These are phyloP conservation scores for Phascolomyces articulosus DNA, from an alignment of 371 early-diverging fungal species.

Conservation along the genomic window DNA sequence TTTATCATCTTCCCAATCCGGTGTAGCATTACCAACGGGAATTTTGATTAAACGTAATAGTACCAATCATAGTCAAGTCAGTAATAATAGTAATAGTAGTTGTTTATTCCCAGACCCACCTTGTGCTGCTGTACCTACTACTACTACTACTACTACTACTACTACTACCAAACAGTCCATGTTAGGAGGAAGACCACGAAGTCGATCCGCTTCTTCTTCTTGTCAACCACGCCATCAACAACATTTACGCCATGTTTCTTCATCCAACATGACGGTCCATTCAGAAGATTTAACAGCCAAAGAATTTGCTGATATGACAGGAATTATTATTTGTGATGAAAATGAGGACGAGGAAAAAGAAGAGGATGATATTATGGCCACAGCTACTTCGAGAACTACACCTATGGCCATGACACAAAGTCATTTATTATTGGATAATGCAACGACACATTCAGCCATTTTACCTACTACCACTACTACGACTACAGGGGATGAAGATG, in stretches of 20 bases:
- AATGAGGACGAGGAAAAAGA: conserved; percentile 9
- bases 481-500: too few species aligned
- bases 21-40: conserved; percentile 1
- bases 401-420: too few species aligned
- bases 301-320: conserved; percentile 37
- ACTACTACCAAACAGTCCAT: background rate
- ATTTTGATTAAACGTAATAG: conserved; percentile 12
- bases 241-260: conserved; percentile 10
- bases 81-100: background rate
- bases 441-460: too few species aligned
- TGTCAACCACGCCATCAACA: background rate
- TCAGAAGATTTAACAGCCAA: conserved; percentile 40
- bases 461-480: too few species aligned
- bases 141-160: background rate
- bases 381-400: too few species aligned
- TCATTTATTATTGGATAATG: too few species aligned
- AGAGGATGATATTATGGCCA: too few species aligned
- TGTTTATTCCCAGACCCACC: conserved; percentile 1
- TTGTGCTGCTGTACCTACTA: too few species aligned
- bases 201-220: background rate
- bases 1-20: too few species aligned
- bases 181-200: background rate
- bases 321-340: conserved; percentile 28
- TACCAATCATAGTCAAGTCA: background rate
- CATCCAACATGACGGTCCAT: conserved; percentile 25